phyloP scores from a whole-genome alignment of 352 stramenopile genomes.

The Phytophthora fragariae region DNA sequence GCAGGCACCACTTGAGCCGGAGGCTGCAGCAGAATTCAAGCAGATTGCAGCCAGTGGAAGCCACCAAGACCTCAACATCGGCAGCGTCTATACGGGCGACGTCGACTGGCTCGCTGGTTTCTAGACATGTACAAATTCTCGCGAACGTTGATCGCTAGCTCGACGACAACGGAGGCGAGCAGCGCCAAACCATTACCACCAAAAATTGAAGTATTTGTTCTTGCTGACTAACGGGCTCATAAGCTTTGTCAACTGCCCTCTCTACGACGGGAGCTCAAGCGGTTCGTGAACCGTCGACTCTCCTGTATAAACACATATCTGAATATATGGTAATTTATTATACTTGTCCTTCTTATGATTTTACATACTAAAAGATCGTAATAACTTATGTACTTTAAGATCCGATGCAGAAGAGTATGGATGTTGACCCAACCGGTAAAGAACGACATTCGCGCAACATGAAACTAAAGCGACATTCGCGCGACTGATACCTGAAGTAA shows the following conservation, averaged over 20 bases:
- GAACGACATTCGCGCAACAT: too few species aligned
- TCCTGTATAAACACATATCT: too few species aligned
- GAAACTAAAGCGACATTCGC: too few species aligned
- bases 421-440: too few species aligned
- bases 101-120: constrained; percentile 83
- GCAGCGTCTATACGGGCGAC: constrained; percentile 73
- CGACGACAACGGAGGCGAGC: constrained; percentile 4
- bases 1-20: constrained; percentile 77
- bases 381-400: too few species aligned
- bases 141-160: background rate
- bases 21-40: constrained; percentile 76
- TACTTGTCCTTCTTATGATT: too few species aligned
- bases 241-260: background rate
- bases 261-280: constrained; percentile 26
- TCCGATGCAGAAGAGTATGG: too few species aligned
- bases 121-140: constrained; percentile 47
- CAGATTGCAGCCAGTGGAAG: constrained; percentile 66
- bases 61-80: constrained; percentile 74
- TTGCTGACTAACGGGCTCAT: constrained; percentile 10
- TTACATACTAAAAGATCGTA: too few species aligned
- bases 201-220: constrained; percentile 45
- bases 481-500: too few species aligned
- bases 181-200: constrained; percentile 5
- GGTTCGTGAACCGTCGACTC: too few species aligned
- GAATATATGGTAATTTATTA: too few species aligned